These are phyloP conservation scores for Licmophora abbreviata DNA, from an alignment of 108 stramenopile species.

Conservation along the genomic window DNA sequence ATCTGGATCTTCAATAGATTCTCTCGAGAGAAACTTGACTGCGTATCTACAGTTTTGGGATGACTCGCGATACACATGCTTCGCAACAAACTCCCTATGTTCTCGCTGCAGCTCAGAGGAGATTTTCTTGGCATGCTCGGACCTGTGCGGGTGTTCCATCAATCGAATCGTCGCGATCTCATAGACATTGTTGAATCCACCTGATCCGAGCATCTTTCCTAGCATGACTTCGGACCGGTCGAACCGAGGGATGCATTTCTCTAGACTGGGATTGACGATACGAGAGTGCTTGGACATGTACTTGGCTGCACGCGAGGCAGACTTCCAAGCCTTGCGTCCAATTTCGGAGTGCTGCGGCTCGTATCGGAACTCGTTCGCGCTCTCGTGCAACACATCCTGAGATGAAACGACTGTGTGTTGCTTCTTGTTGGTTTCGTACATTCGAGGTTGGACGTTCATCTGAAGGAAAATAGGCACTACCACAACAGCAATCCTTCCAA, in stretches of 20 bases:
- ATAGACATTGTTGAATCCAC: constrained; percentile 76
- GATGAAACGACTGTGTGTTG: too few species aligned
- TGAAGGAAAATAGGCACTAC: too few species aligned
- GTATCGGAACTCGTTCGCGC: too few species aligned
- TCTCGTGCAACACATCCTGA: too few species aligned
- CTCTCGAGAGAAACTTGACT: constrained; percentile 60
- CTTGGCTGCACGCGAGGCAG: constrained; percentile 46
- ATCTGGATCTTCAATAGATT: constrained; percentile 36
- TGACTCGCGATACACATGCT: constrained; percentile 39
- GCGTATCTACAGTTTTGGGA: constrained; percentile 41
- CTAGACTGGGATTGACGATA: constrained; percentile 48
- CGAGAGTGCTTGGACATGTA: constrained; percentile 48
- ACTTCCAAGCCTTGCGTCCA: constrained; percentile 46
- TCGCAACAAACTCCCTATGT: constrained; percentile 29
- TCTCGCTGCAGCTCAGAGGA: constrained; percentile 38
- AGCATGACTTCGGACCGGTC: constrained; percentile 45
- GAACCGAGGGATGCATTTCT: constrained; percentile 58
- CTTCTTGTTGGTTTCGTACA: constrained; percentile 1
- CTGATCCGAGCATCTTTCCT: constrained; percentile 57
- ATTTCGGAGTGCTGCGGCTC: constrained; percentile 18
- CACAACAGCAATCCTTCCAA: too few species aligned
- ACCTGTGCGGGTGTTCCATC: constrained; percentile 17
- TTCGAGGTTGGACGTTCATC: too few species aligned
- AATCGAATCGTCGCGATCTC: constrained; percentile 43
- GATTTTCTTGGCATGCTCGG: constrained; percentile 42